These are phyloP conservation scores for Telfairia occidentalis DNA, from an alignment of 331 rosid species.

Conservation along the genomic window DNA sequence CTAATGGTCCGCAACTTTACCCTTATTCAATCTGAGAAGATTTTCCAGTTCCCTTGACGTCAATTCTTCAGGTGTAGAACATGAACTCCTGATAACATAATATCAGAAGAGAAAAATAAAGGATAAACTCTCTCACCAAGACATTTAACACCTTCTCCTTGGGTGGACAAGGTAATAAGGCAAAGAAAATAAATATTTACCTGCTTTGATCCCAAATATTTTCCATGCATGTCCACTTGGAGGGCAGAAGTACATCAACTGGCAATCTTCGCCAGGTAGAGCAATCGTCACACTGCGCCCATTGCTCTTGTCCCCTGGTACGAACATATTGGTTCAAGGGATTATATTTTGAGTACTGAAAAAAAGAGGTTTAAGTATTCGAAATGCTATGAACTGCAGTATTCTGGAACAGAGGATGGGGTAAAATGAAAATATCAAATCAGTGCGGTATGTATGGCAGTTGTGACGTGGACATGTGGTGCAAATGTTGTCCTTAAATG, in stretches of 20 bases:
- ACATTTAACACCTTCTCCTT: neutral
- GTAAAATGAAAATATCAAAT: neutral
- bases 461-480: neutral
- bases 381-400: neutral
- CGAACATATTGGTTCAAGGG: conserved; percentile 21
- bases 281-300: conserved; percentile 94
- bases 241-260: conserved; percentile 67
- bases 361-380: neutral
- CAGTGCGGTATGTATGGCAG: neutral
- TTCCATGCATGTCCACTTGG: conserved; percentile 75
- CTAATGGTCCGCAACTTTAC: conserved; percentile 24
- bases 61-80: conserved; percentile 80
- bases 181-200: conserved; percentile 19
- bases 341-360: neutral
- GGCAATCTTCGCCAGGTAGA: conserved; percentile 91
- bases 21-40: conserved; percentile 68
- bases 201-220: conserved; percentile 88
- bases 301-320: conserved; percentile 79
- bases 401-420: neutral
- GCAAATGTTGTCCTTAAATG: neutral
- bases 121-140: neutral
- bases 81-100: conserved; percentile 55
- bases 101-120: neutral
- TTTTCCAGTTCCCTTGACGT: conserved; percentile 63
- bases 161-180: neutral